Base-by-base conservation (phyloP, 306 rosid species). In the Sicyos baderoa region DNA sequence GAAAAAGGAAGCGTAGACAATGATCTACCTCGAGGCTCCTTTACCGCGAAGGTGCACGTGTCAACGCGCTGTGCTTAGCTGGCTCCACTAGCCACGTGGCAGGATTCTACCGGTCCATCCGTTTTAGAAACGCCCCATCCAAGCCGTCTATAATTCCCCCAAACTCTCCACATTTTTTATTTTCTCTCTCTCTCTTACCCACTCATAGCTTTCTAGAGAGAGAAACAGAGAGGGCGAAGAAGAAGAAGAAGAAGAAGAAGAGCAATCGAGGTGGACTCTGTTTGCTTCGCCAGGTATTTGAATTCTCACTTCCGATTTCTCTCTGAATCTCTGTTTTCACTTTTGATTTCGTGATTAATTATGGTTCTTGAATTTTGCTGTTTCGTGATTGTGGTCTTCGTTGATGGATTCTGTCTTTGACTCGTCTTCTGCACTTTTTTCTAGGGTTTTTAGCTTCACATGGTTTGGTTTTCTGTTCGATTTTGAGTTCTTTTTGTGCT, bases 11-110 rank as follows among this genome's bases (percentile, higher is more conserved):
- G 55, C 67, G 67, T 72, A 27, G 35, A 15, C 54, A 37, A 18
- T 25, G 55, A 29, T 17, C 56, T 37, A 14, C 22, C 63, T 42
- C 67, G 22, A 16, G 9, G 35, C 67, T 55, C 53, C 75, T 40
- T 85, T 84, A 74, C 96, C 82, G 64, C 76, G 81, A 87, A 82
- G 51, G 76, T 78, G 92, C 96, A 86, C 96, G 96, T 84, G 96
- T 83, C 91, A 78, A 79, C 68, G 86, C 79, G 77, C 78, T 75
- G 77, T 6, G 54, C 76, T 80, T 85, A 87, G 87, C 88, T 89
- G 97, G 84, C 54, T 76, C 47, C 52, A 14, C 37, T 9, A 9
- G 9, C 68, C 72, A 86, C 79, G 90, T 89, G 92, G 78, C 87
- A 0, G 0, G 0, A 1, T 12, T 7, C 52, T 40, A 89, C 32